Conservation (phyloP, 1,284 basidiomycete species). For the Polyporus tsugae region DNA sequence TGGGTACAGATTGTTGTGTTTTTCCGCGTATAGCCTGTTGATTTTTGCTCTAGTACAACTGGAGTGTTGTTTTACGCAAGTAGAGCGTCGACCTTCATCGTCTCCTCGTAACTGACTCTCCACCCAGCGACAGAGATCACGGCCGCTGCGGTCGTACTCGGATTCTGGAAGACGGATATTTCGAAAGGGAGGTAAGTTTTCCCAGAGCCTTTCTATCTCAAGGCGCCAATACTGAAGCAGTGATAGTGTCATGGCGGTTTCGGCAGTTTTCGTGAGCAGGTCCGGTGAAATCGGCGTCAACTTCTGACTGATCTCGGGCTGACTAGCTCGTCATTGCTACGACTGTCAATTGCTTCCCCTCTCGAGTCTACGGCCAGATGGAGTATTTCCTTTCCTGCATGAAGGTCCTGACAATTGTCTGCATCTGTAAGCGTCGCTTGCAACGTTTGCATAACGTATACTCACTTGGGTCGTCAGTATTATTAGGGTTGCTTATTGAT, state of each 20-base stretch:
- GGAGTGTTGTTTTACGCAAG: constrained; percentile 42
- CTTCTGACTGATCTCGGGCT: background rate
- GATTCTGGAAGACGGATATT: constrained; percentile 34
- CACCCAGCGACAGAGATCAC: constrained; percentile 40
- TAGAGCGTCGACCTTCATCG: background rate
- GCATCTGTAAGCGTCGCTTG: constrained; percentile 38
- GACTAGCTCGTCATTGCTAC: constrained; percentile 80
- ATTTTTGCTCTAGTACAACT: constrained; percentile 37
- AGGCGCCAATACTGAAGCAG: background rate
- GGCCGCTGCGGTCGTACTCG: constrained; percentile 38
- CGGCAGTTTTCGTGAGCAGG: constrained; percentile 35
- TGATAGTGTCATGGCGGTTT: constrained; percentile 27
- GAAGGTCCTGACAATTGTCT: constrained; percentile 48
- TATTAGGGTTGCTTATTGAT: constrained; percentile 44
- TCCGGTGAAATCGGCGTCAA: background rate
- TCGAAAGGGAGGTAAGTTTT: constrained; percentile 31
- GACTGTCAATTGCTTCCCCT: constrained; percentile 40
- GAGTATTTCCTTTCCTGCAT: constrained; percentile 49
- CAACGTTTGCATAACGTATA: no score
- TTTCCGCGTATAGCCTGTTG: background rate
- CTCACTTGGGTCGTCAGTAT: constrained; percentile 20
- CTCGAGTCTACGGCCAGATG: constrained; percentile 45
- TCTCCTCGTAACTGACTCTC: background rate
- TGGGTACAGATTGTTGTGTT: constrained; percentile 33
- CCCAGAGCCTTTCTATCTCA: background rate